These are phyloP conservation scores for Trichoderma afroharzianum DNA, from an alignment of 2,329 filamentous ascomycete species.

Conservation along the genomic window DNA sequence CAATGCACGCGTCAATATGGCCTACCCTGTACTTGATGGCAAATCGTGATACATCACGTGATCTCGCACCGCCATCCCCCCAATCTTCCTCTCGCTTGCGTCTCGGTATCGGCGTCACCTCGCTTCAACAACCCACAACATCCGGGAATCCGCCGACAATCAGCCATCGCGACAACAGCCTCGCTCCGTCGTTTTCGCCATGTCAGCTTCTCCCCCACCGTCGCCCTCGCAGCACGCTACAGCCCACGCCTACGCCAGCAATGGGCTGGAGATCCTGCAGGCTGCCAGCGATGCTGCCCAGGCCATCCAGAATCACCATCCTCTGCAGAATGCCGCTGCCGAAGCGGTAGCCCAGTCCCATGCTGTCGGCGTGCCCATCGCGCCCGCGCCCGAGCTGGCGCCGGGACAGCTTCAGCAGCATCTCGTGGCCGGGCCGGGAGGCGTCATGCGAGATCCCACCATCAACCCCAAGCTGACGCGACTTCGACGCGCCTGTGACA, in stretches of 20 bases:
- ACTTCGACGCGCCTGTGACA: slow-evolving; percentile 56
- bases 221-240: slow-evolving; percentile 26
- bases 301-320: slow-evolving; percentile 36
- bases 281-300: slow-evolving; percentile 44
- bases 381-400: slow-evolving; percentile 13
- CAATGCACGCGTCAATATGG: no score
- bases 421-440: slow-evolving; percentile 18
- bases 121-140: slow-evolving; percentile 36
- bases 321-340: slow-evolving; percentile 38
- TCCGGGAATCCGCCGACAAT: slow-evolving; percentile 44
- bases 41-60: neutral
- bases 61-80: neutral
- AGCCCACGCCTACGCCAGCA: slow-evolving; percentile 44
- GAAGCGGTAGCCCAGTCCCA: slow-evolving; percentile 30
- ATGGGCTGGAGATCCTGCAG: slow-evolving; percentile 44
- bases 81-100: neutral
- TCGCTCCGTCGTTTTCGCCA: slow-evolving; percentile 13
- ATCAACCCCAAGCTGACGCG: slow-evolving; percentile 52
- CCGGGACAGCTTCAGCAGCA: slow-evolving; percentile 19
- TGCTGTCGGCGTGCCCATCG: slow-evolving; percentile 9
- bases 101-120: slow-evolving; percentile 35
- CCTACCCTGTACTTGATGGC: neutral
- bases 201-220: slow-evolving; percentile 27
- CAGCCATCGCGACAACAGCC: slow-evolving; percentile 35
- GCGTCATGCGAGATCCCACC: slow-evolving; percentile 37